Conservation (phyloP, 345 rosid species). For the Linum trigynum region DNA sequence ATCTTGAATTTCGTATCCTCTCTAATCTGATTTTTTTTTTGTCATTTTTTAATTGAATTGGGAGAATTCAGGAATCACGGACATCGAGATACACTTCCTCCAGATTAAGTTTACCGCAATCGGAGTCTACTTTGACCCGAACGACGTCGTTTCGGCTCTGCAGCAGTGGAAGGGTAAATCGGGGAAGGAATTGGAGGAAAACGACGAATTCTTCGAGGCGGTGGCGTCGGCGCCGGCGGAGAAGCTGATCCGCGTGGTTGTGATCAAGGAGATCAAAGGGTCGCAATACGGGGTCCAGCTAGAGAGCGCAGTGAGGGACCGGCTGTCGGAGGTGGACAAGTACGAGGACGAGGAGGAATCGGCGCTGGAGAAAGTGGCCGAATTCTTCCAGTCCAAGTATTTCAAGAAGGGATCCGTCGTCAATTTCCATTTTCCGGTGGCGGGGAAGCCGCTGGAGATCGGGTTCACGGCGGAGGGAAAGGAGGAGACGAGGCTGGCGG, state of each 20-base stretch:
- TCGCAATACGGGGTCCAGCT: constrained; percentile 87
- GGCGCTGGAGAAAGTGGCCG: constrained; percentile 64
- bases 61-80: constrained; percentile 58
- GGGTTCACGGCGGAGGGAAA: constrained; percentile 51
- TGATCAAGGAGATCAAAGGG: constrained; percentile 89
- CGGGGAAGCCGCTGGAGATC: constrained; percentile 33
- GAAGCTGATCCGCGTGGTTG: constrained; percentile 65
- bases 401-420: constrained; percentile 60
- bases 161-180: constrained; percentile 71
- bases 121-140: constrained; percentile 73
- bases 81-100: constrained; percentile 83
- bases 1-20: background rate
- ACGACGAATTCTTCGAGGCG: constrained; percentile 78
- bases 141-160: constrained; percentile 39
- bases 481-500: constrained; percentile 45
- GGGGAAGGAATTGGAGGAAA: constrained; percentile 43
- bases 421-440: constrained; percentile 59
- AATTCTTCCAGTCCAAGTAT: constrained; percentile 82
- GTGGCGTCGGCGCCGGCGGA: constrained; percentile 48
- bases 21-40: background rate
- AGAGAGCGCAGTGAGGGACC: constrained; percentile 73
- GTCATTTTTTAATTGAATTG: background rate
- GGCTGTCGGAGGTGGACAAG: constrained; percentile 69
- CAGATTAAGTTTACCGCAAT: constrained; percentile 93
- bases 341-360: constrained; percentile 90